These are phyloP conservation scores for Ophiostoma ulmi DNA, from an alignment of 2,329 filamentous ascomycete genomes.

Conservation along the genomic window DNA sequence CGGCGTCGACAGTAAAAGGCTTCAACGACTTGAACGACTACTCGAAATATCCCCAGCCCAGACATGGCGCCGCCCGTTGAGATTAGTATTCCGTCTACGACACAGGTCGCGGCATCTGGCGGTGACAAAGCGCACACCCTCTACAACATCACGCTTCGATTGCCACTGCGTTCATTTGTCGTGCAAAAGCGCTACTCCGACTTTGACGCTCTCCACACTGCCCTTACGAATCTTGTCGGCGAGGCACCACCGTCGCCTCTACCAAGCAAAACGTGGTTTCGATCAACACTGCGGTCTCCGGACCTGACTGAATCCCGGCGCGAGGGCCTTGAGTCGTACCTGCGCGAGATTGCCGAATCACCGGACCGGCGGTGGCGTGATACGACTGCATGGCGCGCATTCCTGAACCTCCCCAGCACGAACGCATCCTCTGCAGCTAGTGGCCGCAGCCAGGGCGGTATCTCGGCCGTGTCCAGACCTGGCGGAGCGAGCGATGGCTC, in stretches of 20 bases:
- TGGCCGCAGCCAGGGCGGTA: conserved; percentile 21
- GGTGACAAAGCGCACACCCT: conserved; percentile 65
- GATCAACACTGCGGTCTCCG: conserved; percentile 63
- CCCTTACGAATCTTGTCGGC: conserved; percentile 56
- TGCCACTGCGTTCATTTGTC: conserved; percentile 70
- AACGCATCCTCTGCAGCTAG: conserved; percentile 24
- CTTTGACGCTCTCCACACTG: conserved; percentile 61
- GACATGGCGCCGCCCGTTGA: conserved; percentile 60
- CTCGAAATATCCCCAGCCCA: background rate
- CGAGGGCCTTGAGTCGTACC: conserved; percentile 62
- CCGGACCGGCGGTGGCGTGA: conserved; percentile 74
- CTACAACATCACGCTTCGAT: conserved; percentile 72
- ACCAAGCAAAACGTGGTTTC: conserved; percentile 72
- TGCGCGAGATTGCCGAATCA: conserved; percentile 64
- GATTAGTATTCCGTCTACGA: conserved; percentile 64
- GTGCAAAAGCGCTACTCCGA: conserved; percentile 80
- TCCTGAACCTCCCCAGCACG: conserved; percentile 59
- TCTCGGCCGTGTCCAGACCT: background rate
- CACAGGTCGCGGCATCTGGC: conserved; percentile 44
- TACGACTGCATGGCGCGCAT: conserved; percentile 65
- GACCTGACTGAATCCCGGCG: conserved; percentile 68
- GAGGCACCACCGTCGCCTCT: conserved; percentile 61
- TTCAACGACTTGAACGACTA: background rate
- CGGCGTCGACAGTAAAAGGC: background rate
- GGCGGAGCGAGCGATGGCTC: background rate